Conservation (phyloP, 768 basidiomycete genomes). For the Amanita rubescens region DNA sequence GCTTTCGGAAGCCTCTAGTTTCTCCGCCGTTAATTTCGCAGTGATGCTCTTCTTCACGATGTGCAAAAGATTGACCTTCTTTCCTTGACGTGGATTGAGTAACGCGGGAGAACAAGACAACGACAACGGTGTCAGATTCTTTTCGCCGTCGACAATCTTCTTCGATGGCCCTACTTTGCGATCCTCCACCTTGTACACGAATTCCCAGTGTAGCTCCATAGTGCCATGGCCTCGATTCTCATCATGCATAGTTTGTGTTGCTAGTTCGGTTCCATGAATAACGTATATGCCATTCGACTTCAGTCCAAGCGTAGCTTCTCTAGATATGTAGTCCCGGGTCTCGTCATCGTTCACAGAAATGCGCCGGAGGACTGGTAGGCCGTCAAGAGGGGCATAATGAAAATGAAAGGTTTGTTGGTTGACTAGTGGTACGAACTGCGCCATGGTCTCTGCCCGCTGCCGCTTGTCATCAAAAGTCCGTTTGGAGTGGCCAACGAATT, state of each 20-base stretch:
- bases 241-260: slow-evolving; percentile 17
- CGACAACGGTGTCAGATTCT: slow-evolving; percentile 60
- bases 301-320: slow-evolving; percentile 63
- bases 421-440: slow-evolving; percentile 60
- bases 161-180: slow-evolving; percentile 38
- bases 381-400: slow-evolving; percentile 64
- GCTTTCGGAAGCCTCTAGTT: slow-evolving; percentile 37
- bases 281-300: slow-evolving; percentile 72
- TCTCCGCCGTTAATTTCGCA: slow-evolving; percentile 58
- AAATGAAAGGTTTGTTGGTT: slow-evolving; percentile 55
- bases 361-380: slow-evolving; percentile 61
- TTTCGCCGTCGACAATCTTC: slow-evolving; percentile 55
- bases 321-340: slow-evolving; percentile 65
- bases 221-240: slow-evolving; percentile 17
- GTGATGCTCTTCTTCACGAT: slow-evolving; percentile 64
- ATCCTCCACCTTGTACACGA: slow-evolving; percentile 73
- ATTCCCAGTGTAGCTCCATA: slow-evolving; percentile 60
- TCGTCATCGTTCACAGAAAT: slow-evolving; percentile 62
- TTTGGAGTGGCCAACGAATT: slow-evolving; percentile 42
- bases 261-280: slow-evolving; percentile 58
- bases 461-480: slow-evolving; percentile 21
- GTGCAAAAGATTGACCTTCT: slow-evolving; percentile 61
- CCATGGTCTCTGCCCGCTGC: slow-evolving; percentile 37
- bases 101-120: slow-evolving; percentile 71
- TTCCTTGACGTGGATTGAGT: slow-evolving; percentile 55